A percentile compares a stretch with the other conserved stretches of the same genome.
Evolutionary conservation across 1,139 yeast genomes (phyloP).

Genomic region (Yamadazyma mexicana): DNA sequence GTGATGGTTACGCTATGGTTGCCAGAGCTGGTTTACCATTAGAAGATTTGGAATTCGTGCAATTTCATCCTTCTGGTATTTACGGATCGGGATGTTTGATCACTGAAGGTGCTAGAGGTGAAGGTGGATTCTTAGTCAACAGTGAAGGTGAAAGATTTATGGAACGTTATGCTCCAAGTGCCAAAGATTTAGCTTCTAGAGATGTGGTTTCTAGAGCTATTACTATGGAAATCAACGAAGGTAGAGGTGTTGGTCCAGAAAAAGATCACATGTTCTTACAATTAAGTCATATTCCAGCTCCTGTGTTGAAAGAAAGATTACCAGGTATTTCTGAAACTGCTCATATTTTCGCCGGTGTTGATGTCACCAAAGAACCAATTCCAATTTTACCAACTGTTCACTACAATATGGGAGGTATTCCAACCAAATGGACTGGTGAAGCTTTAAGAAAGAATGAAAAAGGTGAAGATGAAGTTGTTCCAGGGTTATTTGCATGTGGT

Average conservation of each 20-base stretch:
- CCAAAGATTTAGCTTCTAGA: slow-evolving; percentile 97
- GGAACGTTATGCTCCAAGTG: slow-evolving; percentile 99
- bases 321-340: slow-evolving; percentile 99
- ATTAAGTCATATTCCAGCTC: slow-evolving; percentile 89
- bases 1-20: slow-evolving; percentile 99
- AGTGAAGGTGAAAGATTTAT: slow-evolving; percentile 98
- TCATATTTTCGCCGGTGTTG: slow-evolving; percentile 97
- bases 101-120: slow-evolving; percentile 99
- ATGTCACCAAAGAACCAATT: slow-evolving; percentile 98
- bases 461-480: slow-evolving; percentile 89
- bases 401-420: slow-evolving; percentile 99
- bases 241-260: slow-evolving; percentile 97
- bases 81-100: slow-evolving; percentile 98
- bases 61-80: slow-evolving; percentile 99
- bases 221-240: slow-evolving; percentile 97
- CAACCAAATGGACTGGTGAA: slow-evolving; percentile 97
- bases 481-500: slow-evolving; percentile 97
- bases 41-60: slow-evolving; percentile 96
- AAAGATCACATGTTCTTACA: slow-evolving; percentile 96
- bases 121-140: slow-evolving; percentile 96
- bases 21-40: slow-evolving; percentile 97
- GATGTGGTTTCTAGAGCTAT: slow-evolving; percentile 98
- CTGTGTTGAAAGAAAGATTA: slow-evolving; percentile 89
- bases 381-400: slow-evolving; percentile 98
- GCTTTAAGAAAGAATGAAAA: slow-evolving; percentile 79